Conservation (phyloP, 1,284 basidiomycete species). For the Melampsora abietis-canadensis region DNA sequence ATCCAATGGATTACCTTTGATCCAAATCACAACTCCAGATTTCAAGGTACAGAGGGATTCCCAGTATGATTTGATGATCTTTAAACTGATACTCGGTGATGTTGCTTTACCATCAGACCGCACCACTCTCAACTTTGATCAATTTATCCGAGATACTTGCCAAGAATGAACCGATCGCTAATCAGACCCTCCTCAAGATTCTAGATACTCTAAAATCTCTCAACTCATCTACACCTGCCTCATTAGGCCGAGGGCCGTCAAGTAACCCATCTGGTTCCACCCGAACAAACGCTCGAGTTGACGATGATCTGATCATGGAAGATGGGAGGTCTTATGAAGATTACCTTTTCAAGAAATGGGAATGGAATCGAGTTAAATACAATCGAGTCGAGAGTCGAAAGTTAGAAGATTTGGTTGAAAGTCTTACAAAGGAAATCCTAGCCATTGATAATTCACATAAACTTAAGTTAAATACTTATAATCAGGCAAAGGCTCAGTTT, state of each 20-base stretch:
- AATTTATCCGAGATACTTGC: constrained; percentile 86
- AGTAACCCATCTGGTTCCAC: not conserved
- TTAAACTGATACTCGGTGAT: not conserved
- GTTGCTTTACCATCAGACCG: constrained; percentile 63
- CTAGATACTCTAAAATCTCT: constrained; percentile 90
- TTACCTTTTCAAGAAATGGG: constrained; percentile 41
- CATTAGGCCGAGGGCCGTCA: constrained; percentile 17
- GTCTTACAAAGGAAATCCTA: constrained; percentile 49
- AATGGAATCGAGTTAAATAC: constrained; percentile 44
- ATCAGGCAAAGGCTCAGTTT: constrained; percentile 86
- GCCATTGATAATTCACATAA: constrained; percentile 56
- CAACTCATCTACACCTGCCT: constrained; percentile 28
- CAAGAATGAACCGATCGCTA: constrained; percentile 86
- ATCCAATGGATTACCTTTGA: constrained; percentile 17
- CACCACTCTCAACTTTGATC: constrained; percentile 86
- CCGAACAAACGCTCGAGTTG: not conserved
- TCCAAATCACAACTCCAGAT: constrained; percentile 32
- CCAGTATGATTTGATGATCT: not conserved
- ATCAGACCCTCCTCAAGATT: constrained; percentile 79
- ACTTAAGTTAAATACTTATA: constrained; percentile 85
- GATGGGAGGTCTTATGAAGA: constrained; percentile 37
- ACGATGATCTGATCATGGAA: constrained; percentile 36
- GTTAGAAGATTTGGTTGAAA: constrained; percentile 36
- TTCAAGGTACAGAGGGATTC: constrained; percentile 29
- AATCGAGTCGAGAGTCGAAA: constrained; percentile 40